These are phyloP conservation scores for Xylaria nigripes DNA, from an alignment of 495 filamentous ascomycete genomes.

Conservation along the genomic window DNA sequence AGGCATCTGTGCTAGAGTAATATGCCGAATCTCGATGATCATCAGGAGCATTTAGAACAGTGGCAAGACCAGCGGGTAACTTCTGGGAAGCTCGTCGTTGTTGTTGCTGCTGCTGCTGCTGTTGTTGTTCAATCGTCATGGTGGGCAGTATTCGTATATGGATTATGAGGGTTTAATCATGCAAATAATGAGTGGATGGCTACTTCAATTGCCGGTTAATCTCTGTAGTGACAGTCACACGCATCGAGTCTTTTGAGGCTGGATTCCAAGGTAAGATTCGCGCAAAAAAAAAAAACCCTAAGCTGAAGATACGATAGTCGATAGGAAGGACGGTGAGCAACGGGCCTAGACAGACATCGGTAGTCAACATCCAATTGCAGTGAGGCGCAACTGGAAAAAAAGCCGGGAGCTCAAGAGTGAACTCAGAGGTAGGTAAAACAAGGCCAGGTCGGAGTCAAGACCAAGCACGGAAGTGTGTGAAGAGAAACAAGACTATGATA, in stretches of 20 bases:
- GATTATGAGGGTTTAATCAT: neutral
- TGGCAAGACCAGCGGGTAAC: slow-evolving; percentile 39
- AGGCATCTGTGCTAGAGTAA: slow-evolving; percentile 45
- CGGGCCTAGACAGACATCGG: slow-evolving; percentile 16
- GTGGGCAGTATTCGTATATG: neutral
- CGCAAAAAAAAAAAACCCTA: neutral
- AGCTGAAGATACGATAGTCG: neutral
- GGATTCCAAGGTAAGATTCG: neutral
- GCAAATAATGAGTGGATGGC: neutral
- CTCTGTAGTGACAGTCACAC: neutral
- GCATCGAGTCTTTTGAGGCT: neutral
- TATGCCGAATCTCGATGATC: slow-evolving; percentile 49
- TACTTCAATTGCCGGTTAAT: neutral
- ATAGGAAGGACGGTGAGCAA: slow-evolving; percentile 1
- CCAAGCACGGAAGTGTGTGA: neutral
- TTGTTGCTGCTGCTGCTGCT: slow-evolving; percentile 5
- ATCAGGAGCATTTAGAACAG: slow-evolving; percentile 42
- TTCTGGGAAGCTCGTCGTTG: slow-evolving; percentile 38
- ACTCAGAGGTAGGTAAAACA: neutral
- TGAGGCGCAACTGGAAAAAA: slow-evolving; percentile 21
- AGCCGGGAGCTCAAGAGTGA: slow-evolving; percentile 1
- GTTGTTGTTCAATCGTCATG: slow-evolving; percentile 32
- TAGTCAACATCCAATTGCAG: slow-evolving; percentile 21
- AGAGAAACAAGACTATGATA: slow-evolving; percentile 3
- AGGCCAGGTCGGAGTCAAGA: neutral